Base-by-base conservation (phyloP, 306 rosid genomes). In the Malus asiatica region DNA sequence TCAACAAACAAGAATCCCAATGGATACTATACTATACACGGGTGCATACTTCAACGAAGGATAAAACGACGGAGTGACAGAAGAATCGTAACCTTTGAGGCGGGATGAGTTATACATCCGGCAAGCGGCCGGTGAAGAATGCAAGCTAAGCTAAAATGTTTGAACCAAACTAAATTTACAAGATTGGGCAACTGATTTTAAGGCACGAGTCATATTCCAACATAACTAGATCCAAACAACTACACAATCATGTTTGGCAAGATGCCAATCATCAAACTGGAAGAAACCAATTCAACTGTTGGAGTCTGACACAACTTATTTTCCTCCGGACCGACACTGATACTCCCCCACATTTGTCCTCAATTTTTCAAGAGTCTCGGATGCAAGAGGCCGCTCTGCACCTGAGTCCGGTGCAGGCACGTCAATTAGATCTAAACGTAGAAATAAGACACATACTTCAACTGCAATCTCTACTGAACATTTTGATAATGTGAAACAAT, bases 401-500 rank as follows among this genome's bases (percentile, higher is more conserved):
- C 66, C 83, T 22, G 70, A 57, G 77, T 59, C 66, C 58, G 75
- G 83, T 32, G 66, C 84, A 71, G 80, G 32, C 75, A 61, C 48
- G 74, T 79, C 22, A 79, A 76, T 55, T 69, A 27, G 63, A 79
- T 76, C 83, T 66, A 70, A 51, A 57, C 38, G 83, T 71, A 46
- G 22, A 30, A 52, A 71, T 73, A 68, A 66, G 68, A 48, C 62
- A 70, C 30, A 38, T 51, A 48, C 79, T 74, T 72, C 62, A 10
- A 62, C 74, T 55, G 79, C 73, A 57, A 78, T 72, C 76, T 66
- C 75, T 82, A 58, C 81, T 30, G 48, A 74, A 62, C 78, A 66
- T 80, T 15, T 60, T 79, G 75, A 67, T 35, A 79, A 29, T 58
- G 75, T 64, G 59, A 81, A 80, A 70, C 70, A 80, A 82, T 82